phyloP scores from a whole-genome alignment of 495 filamentous ascomycete genomes.

The Cenococcum geophilum region DNA sequence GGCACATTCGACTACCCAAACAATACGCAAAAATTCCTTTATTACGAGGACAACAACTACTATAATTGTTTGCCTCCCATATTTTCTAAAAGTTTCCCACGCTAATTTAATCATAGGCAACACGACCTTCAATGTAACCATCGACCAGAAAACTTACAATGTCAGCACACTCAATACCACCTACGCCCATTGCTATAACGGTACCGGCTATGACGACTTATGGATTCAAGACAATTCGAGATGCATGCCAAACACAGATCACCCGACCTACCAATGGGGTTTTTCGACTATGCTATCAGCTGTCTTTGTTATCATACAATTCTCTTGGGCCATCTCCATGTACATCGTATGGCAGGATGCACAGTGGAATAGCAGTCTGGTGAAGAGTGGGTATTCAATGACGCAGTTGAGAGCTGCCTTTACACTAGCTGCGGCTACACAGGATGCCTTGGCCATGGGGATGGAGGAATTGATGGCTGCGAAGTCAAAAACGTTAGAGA shows the following conservation, averaged over 20 bases:
- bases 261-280: slow-evolving; percentile 20
- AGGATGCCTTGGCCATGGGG: slow-evolving; percentile 9
- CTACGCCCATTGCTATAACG: not conserved
- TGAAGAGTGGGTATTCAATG: slow-evolving; percentile 16
- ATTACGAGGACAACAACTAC: not conserved
- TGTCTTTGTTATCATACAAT: slow-evolving; percentile 17
- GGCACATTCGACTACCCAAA: slow-evolving; percentile 10
- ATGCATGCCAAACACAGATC: slow-evolving; percentile 18
- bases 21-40: slow-evolving; percentile 8
- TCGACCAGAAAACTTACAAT: not conserved
- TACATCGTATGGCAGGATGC: slow-evolving; percentile 24
- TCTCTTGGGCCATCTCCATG: slow-evolving; percentile 14
- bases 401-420: slow-evolving; percentile 18
- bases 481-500: slow-evolving; percentile 11
- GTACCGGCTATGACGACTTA: not conserved
- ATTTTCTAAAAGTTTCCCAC: not conserved
- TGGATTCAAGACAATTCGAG: not conserved
- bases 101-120: not conserved
- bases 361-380: slow-evolving; percentile 14
- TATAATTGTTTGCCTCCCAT: slow-evolving; percentile 1
- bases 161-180: not conserved
- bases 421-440: slow-evolving; percentile 5
- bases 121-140: not conserved
- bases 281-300: slow-evolving; percentile 17
- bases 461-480: slow-evolving; percentile 11